Evolutionary conservation across 1,284 basidiomycete species (phyloP), one percentile per base, ranked within the genome.

Genomic region (Stygiomarasmius scandens): DNA sequence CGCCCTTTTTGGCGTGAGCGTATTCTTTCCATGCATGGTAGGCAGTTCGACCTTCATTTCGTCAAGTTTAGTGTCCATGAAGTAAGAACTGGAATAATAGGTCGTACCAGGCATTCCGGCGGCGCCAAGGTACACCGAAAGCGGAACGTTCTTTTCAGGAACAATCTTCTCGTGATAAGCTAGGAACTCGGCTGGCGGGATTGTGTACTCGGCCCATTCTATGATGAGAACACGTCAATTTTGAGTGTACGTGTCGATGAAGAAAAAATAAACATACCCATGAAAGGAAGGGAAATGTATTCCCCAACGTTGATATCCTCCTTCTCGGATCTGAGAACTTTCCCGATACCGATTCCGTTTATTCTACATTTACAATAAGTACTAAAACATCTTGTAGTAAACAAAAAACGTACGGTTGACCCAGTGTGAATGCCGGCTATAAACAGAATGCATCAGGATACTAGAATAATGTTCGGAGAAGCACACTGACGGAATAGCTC

Each of bases 1-100:
- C 84, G 5, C 84, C 83, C 68, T 69, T 64, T 59, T 75, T 74
- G 0, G 72, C 69, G 16, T 69, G 61, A 0, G 71, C 61, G 56
- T 67, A 72, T 52, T 69, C 67, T 52, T 69, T 70, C 74, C 72
- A 77, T 3, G 64, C 76, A 38, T 63, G 62, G 56, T 69, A 77
- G 1, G 77, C 73, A 0, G 78, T 78, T 64, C 74, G 66, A 8
- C 75, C 72, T 72, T 46, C 14, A 56, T 29, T 16, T n/a, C 23
- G 45, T 24, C 9, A 47, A 6, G 3, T 47, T 41, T n/a, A 41
- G 38, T 16, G 6, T 16, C 16, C 16, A 9, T 8, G 38, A 47
- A 12, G 11, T 5, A 4, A 47, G 19, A 24, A 47, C 9, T 2
- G 5, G 11, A 11, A 45, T 47, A 20, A 16, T n/a, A 50, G 44